These are phyloP conservation scores for Wickerhamomyces strasburgensis DNA, from an alignment of 805 yeast genomes.

Conservation along the genomic window DNA sequence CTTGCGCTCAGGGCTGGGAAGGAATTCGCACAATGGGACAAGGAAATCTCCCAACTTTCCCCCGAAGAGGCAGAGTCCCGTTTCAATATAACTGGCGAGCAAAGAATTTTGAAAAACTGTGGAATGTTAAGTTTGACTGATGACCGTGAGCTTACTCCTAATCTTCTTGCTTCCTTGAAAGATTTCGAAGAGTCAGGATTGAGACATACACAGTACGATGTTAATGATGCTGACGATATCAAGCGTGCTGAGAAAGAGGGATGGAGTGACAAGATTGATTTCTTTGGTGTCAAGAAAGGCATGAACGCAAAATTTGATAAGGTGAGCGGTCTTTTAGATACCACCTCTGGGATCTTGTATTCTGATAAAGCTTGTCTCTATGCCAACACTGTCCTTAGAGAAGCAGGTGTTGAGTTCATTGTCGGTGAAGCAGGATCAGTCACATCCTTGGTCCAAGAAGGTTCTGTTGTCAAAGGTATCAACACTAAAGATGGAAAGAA, in stretches of 20 bases:
- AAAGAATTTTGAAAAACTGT: constrained; percentile 12
- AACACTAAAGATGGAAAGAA: constrained; percentile 25
- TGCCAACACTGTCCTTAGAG: constrained; percentile 24
- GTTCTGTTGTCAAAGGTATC: constrained; percentile 16
- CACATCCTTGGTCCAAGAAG: constrained; percentile 18
- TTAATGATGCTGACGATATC: constrained; percentile 26
- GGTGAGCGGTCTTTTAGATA: constrained; percentile 22
- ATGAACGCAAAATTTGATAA: constrained; percentile 14
- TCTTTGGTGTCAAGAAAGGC: constrained; percentile 16
- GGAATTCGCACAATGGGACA: constrained; percentile 14
- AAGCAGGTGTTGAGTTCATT: constrained; percentile 31
- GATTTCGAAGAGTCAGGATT: constrained; percentile 11
- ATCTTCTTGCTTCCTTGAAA: constrained; percentile 1
- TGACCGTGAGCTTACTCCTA: constrained; percentile 5
- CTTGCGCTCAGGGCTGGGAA: constrained; percentile 20
- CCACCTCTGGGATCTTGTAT: constrained; percentile 31
- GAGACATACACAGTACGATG: constrained; percentile 19
- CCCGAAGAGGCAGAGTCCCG: constrained; percentile 11
- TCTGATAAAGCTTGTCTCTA: constrained; percentile 31
- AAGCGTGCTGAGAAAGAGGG: constrained; percentile 30
- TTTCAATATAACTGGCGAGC: constrained; percentile 11
- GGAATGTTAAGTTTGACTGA: constrained; percentile 14
- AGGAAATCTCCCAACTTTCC: constrained; percentile 4
- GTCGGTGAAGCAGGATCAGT: constrained; percentile 29
- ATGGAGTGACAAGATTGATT: constrained; percentile 22